Percentiles rank a stretch among this genome's conserved stretches.
phyloP scores from a whole-genome alignment of 441 rosid genomes.

The Manihot esculenta region DNA sequence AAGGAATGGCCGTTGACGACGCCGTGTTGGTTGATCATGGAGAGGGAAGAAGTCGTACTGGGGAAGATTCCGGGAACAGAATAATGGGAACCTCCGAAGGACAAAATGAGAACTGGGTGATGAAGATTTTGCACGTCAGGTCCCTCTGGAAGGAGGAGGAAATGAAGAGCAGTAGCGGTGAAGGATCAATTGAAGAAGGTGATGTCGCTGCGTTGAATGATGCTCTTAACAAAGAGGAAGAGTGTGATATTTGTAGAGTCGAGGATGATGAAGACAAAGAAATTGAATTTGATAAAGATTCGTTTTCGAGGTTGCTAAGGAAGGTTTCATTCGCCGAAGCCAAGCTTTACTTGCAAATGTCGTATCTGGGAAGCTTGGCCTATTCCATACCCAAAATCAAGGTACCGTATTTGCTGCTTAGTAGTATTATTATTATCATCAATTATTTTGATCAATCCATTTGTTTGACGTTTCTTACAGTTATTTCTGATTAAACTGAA shows the following conservation, averaged over 20 bases:
- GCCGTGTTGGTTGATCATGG: conserved; percentile 50
- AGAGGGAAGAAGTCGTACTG: conserved; percentile 27
- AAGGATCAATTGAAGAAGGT: conserved; percentile 17
- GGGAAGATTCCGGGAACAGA: conserved; percentile 27
- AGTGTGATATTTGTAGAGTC: conserved; percentile 56
- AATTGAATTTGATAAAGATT: conserved; percentile 57
- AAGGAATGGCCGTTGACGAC: conserved; percentile 64
- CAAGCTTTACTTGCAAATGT: conserved; percentile 72
- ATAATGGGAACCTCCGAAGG: conserved; percentile 28
- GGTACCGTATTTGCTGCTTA: conserved; percentile 32
- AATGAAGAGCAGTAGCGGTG: conserved; percentile 12
- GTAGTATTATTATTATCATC: neutral
- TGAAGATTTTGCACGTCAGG: conserved; percentile 80
- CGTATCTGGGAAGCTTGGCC: conserved; percentile 76
- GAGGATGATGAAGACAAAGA: conserved; percentile 32
- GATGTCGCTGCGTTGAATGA: conserved; percentile 1
- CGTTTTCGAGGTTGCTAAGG: conserved; percentile 65
- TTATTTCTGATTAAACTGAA: neutral
- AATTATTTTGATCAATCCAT: neutral
- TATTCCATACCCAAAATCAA: conserved; percentile 73
- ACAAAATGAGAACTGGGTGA: conserved; percentile 62
- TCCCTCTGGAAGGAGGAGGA: conserved; percentile 54
- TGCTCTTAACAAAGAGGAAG: conserved; percentile 23
- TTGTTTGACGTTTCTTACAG: neutral
- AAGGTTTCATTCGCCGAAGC: conserved; percentile 70